Evolutionary conservation across 176 grass and related monocot genomes (phyloP).

Genomic region (Alloteropsis semialata): DNA sequence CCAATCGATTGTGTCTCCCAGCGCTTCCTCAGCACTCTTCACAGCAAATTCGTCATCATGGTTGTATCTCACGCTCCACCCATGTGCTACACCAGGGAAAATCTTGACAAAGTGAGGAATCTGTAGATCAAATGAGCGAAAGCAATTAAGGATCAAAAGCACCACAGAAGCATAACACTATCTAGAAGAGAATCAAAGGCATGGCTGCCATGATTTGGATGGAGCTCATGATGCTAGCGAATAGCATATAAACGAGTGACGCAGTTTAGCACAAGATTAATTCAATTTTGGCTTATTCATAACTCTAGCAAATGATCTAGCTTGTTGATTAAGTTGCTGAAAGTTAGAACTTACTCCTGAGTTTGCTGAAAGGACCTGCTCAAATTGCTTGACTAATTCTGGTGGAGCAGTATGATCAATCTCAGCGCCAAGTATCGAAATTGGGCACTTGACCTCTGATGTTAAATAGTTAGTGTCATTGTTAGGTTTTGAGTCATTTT

Average conservation of each 20-base stretch:
- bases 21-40: conserved; percentile 59
- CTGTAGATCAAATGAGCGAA: conserved; percentile 1
- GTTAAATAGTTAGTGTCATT: neutral
- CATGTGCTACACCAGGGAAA: conserved; percentile 65
- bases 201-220: neutral
- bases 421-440: conserved; percentile 73
- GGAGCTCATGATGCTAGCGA: neutral
- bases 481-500: neutral
- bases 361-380: conserved; percentile 50
- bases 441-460: conserved; percentile 58
- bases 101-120: conserved; percentile 54
- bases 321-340: neutral
- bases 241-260: neutral
- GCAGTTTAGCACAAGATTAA: neutral
- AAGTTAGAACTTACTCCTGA: conserved; percentile 42
- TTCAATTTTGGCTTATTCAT: neutral
- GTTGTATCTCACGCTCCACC: conserved; percentile 58
- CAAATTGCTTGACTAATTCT: conserved; percentile 57
- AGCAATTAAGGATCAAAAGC: neutral
- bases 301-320: neutral
- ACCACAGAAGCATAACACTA: neutral
- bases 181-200: neutral
- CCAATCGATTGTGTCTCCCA: conserved; percentile 40
- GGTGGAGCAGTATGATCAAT: conserved; percentile 46
- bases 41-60: conserved; percentile 41